Base-by-base conservation (phyloP, 208 protist species). In the Porcisia hertigi region DNA sequence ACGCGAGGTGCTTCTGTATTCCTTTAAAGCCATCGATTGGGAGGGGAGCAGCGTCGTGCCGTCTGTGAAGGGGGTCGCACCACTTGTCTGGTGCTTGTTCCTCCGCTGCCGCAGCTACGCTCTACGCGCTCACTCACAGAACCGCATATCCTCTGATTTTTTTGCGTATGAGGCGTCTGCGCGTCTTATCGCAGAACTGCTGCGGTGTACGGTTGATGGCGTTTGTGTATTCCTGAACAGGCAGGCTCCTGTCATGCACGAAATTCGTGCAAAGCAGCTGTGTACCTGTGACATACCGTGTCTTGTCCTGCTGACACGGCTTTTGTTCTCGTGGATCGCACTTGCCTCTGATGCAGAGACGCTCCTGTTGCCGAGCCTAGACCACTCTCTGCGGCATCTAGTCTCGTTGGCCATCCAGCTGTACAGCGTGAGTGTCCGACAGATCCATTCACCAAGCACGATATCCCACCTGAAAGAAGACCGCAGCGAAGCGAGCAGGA, bases 1-100 rank as follows among this genome's bases (percentile, higher is more conserved):
- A 14, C 72, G 67, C 25, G 72, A 82, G n/a, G 77, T 77, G 23
- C 67, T 82, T 18, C 77, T 82, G 57, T 66, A 64, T 54, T 57
- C 77, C 36, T 77, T 69, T 7, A 59, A 74, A 52, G 12, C 72
- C 30, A 62, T 74, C n/a, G 65, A 82, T 62, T 82, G 77, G 77
- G 53, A 55, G 34, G 53, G 36, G 12, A 67, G 72, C 34, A 82
- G 18, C 67, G 77, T 64, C 54, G 77, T 82, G 12, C 58, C 77
- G 1, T 49, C 65, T 23, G 72, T 82, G 12, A 70, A 47, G 67
- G 62, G 54, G 4, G 58, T 82, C 20, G 65, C 77, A 1, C 77
- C 77, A 12, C 45, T 67, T 43, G 54, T 77, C 0, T 82, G 71
- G 71, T 74, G 57, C 58, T 47, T 82, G 58, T 77, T 82, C 16